A percentile compares a stretch with the other conserved stretches of the same genome.
These are phyloP conservation scores for Solanum pennellii DNA, from an alignment of 257 asterid genomes.

Conservation along the genomic window DNA sequence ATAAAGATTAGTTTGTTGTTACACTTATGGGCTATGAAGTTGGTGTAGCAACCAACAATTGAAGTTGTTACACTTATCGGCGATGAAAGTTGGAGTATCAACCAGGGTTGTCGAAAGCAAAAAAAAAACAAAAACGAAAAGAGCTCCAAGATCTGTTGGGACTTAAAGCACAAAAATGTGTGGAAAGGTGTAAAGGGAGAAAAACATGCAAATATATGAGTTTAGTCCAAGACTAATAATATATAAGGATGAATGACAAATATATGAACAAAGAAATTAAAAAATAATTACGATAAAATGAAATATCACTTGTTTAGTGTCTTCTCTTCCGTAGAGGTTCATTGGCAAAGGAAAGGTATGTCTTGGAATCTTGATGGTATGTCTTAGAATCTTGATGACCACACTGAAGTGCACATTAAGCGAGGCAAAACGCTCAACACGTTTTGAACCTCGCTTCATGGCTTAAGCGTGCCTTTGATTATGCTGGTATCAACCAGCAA, in stretches of 20 bases:
- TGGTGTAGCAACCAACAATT: not conserved
- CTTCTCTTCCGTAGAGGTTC: not conserved
- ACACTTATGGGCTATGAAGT: not conserved
- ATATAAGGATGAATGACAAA: not conserved
- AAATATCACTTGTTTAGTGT: not conserved
- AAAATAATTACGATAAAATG: not conserved
- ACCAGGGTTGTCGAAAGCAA: not conserved
- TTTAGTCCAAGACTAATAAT: not conserved
- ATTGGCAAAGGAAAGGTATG: not conserved
- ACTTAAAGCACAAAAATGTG: no score
- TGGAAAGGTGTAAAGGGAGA: not conserved
- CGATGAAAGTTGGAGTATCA: not conserved
- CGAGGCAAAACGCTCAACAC: not conserved
- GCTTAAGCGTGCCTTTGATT: not conserved
- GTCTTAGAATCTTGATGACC: not conserved
- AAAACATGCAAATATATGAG: not conserved
- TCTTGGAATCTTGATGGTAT: not conserved
- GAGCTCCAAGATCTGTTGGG: not conserved
- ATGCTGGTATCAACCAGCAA: not conserved
- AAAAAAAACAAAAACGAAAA: no score
- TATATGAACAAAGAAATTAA: not conserved
- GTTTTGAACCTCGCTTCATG: not conserved
- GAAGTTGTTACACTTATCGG: not conserved
- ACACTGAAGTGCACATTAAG: not conserved
- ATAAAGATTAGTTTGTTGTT: not conserved